Conservation (phyloP, 768 basidiomycete species). For the Boletus sensibilis region DNA sequence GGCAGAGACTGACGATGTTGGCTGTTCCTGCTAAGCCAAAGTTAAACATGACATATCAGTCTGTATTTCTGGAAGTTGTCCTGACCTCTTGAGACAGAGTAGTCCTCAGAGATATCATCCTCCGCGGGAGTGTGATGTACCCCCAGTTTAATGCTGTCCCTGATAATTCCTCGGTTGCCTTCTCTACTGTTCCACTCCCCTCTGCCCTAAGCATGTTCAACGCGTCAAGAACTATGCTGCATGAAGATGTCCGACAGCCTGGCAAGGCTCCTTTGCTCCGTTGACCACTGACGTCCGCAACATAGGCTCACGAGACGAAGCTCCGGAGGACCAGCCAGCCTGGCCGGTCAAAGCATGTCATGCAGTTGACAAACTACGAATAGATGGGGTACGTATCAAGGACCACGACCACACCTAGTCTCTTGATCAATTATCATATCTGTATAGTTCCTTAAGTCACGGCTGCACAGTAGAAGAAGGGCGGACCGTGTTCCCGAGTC, state of each 20-base stretch:
- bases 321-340: neutral
- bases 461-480: neutral
- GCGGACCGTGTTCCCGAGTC: neutral
- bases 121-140: no score
- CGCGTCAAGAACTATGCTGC: neutral
- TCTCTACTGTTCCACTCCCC: neutral
- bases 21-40: neutral
- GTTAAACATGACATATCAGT: neutral
- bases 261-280: neutral
- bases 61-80: no score
- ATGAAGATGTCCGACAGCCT: neutral
- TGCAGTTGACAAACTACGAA: neutral
- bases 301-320: neutral
- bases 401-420: neutral
- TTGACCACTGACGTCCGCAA: neutral
- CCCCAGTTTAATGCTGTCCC: neutral
- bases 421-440: neutral
- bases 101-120: neutral
- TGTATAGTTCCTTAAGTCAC: neutral
- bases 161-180: neutral
- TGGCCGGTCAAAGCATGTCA: neutral
- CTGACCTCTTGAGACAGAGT: neutral
- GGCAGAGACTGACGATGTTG: neutral
- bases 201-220: neutral
- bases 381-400: neutral